Conservation (phyloP, 1,284 basidiomycete genomes). For the Cryptococcus floricola region DNA sequence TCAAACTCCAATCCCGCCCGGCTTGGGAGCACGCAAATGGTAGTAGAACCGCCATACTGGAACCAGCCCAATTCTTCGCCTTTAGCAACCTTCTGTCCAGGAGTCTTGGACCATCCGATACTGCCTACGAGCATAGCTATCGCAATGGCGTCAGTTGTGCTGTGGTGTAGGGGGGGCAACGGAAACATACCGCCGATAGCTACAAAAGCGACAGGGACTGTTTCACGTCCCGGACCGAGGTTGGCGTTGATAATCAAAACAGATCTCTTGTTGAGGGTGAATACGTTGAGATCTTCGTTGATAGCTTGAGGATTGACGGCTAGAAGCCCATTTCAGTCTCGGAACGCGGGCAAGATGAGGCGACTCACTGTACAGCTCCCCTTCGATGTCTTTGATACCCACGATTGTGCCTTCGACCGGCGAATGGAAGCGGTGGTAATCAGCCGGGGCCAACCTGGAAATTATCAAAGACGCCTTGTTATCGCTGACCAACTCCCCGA, state of each 20-base stretch:
- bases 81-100: conserved; percentile 47
- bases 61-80: conserved; percentile 55
- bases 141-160: conserved; percentile 13
- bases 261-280: conserved; percentile 38
- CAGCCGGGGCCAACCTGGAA: conserved; percentile 66
- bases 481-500: conserved; percentile 52
- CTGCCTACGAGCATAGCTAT: conserved; percentile 56
- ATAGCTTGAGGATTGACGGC: conserved; percentile 66
- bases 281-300: conserved; percentile 55
- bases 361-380: conserved; percentile 42
- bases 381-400: conserved; percentile 52
- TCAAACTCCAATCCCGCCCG: conserved; percentile 57
- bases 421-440: conserved; percentile 81
- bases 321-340: neutral
- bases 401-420: conserved; percentile 63
- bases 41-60: conserved; percentile 53
- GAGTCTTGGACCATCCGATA: conserved; percentile 50
- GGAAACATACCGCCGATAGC: conserved; percentile 41
- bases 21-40: conserved; percentile 62
- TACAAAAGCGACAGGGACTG: conserved; percentile 42
- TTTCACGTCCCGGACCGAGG: conserved; percentile 38
- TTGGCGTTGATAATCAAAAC: conserved; percentile 46
- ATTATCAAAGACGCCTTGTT: conserved; percentile 27
- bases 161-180: neutral
- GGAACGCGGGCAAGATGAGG: conserved; percentile 1